Evolutionary conservation across 352 stramenopile genomes (phyloP).

Genomic region (Pythium dissotocum): DNA sequence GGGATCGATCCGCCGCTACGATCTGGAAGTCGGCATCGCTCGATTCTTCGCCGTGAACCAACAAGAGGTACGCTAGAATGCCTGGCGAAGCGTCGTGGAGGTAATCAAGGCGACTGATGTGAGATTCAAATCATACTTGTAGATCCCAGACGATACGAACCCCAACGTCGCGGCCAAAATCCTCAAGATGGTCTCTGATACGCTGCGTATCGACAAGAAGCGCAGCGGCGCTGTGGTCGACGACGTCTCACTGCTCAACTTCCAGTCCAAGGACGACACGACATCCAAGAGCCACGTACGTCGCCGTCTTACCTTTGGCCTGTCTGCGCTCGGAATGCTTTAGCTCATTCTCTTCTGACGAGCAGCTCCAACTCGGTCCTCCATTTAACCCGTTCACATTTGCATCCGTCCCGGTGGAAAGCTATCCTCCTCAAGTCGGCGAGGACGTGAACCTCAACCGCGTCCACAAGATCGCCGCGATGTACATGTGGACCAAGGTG

Average conservation of each 20-base stretch:
- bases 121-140: background rate
- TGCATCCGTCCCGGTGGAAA: constrained; percentile 71
- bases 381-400: constrained; percentile 67
- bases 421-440: constrained; percentile 73
- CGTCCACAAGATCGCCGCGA: constrained; percentile 75
- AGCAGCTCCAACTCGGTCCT: constrained; percentile 65
- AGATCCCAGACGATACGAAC: constrained; percentile 67
- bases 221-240: constrained; percentile 51
- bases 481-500: constrained; percentile 83
- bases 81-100: too few species aligned
- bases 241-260: constrained; percentile 72
- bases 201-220: constrained; percentile 70
- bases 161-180: constrained; percentile 66
- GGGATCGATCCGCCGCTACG: constrained; percentile 70
- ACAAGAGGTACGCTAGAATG: constrained; percentile 38
- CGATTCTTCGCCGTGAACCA: constrained; percentile 72
- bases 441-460: constrained; percentile 69
- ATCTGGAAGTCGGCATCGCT: constrained; percentile 76
- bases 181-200: constrained; percentile 72
- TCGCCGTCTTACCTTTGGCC: constrained; percentile 14
- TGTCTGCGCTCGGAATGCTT: constrained; percentile 11
- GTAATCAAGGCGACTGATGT: too few species aligned
- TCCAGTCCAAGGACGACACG: constrained; percentile 51
- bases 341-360: constrained; percentile 22
- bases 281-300: constrained; percentile 50